phyloP scores from a whole-genome alignment of 345 rosid species.

The Populus euphratica region DNA sequence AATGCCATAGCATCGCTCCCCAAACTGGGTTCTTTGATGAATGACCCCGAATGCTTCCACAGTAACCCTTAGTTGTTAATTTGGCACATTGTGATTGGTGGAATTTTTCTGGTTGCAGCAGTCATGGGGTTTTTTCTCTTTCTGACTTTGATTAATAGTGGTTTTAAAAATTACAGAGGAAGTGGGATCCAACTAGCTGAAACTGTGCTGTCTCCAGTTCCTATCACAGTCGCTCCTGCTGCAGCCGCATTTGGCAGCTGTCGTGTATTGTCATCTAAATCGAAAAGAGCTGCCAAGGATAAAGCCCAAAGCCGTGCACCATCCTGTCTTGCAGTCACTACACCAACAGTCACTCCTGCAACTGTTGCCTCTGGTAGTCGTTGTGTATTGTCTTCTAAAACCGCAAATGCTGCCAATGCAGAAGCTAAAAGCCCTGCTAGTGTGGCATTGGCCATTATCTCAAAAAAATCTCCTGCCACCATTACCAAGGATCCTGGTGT shows the following conservation, averaged over 20 bases:
- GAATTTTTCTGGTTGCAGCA: background rate
- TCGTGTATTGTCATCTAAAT: conserved; percentile 28
- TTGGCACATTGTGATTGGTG: background rate
- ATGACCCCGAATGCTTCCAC: background rate
- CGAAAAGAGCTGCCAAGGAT: conserved; percentile 20
- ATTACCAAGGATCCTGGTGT: conserved; percentile 7
- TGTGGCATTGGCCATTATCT: conserved; percentile 4
- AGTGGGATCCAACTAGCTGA: conserved; percentile 42
- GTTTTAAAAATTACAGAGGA: conserved; percentile 38
- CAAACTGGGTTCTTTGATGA: conserved; percentile 7
- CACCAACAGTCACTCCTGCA: conserved; percentile 9
- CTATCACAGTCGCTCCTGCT: conserved; percentile 10
- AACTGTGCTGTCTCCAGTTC: conserved; percentile 29
- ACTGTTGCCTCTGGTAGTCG: conserved; percentile 21
- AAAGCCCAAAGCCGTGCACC: conserved; percentile 10
- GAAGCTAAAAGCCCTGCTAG: conserved; percentile 19
- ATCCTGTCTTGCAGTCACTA: conserved; percentile 30
- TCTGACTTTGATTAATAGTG: conserved; percentile 1
- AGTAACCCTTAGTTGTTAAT: background rate
- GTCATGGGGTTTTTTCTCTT: background rate
- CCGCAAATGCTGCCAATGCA: conserved; percentile 21
- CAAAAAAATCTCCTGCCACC: conserved; percentile 1
- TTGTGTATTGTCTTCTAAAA: conserved; percentile 26
- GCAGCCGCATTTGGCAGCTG: conserved; percentile 19
- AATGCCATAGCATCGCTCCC: conserved; percentile 1